These are phyloP conservation scores for Candida sonorensis DNA, from an alignment of 805 yeast genomes.

Conservation along the genomic window DNA sequence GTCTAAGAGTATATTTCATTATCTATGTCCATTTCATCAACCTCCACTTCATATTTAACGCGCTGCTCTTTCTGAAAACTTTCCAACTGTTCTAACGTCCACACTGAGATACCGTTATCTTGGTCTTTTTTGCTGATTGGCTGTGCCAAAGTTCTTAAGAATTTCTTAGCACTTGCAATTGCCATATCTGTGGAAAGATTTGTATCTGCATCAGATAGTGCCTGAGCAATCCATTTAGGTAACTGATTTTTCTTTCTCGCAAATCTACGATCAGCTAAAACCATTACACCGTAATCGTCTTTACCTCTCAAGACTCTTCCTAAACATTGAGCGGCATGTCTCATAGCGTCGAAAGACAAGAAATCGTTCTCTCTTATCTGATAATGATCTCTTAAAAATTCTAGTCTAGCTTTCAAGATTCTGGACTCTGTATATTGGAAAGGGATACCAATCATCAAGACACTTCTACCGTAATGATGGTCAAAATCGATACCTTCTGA, in stretches of 20 bases:
- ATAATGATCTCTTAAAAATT: conserved; percentile 86
- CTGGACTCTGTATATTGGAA: conserved; percentile 98
- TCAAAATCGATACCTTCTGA: conserved; percentile 99
- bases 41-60: conserved; percentile 7
- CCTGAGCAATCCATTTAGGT: conserved; percentile 97
- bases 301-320: conserved; percentile 97
- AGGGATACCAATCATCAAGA: conserved; percentile 97
- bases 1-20: too few relatives aligned
- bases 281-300: conserved; percentile 99
- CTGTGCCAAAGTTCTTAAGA: conserved; percentile 88
- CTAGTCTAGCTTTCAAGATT: conserved; percentile 89
- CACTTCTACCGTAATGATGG: conserved; percentile 96
- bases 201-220: conserved; percentile 81
- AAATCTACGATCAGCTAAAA: conserved; percentile 90
- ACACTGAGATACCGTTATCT: conserved; percentile 82
- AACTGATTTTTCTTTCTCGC: conserved; percentile 78
- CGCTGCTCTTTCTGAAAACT: conserved; percentile 50
- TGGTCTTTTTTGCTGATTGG: conserved; percentile 85
- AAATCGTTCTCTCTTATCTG: conserved; percentile 93
- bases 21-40: conserved; percentile 15
- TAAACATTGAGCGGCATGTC: conserved; percentile 98
- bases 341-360: conserved; percentile 96
- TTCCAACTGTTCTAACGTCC: conserved; percentile 70
- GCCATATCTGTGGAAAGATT: conserved; percentile 97
- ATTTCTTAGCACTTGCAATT: conserved; percentile 86